Base-by-base conservation (phyloP, 306 rosid species). In the Sechiopsis laciniata region DNA sequence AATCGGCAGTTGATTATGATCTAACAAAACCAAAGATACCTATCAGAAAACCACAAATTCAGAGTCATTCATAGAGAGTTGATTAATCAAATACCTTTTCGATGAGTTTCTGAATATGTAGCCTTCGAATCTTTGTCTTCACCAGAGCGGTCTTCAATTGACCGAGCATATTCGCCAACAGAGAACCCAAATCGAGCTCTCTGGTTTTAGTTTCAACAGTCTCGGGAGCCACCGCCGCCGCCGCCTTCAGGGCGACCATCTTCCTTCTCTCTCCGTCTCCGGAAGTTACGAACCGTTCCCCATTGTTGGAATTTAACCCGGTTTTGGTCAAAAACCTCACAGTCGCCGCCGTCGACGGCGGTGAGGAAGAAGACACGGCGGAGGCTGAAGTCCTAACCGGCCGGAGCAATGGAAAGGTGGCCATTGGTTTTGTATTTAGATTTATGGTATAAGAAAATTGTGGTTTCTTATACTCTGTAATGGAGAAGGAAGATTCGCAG, bases 1-100 rank as follows among this genome's bases (percentile, higher is more conserved):
- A 86, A 86, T 65, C 90, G 85, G 40, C 90, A 86, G 69, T 83
- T 81, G 72, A 83, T 75, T 62, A 86, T 71, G 17, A 42, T 78
- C 89, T 85, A 84, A 72, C 17, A 59, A 59, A 10, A 10, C 12
- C 32, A 14, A 14, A 35, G n/a, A 21, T 1, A 7, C 15, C 16
- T 26, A 17, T 72, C 55, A 50, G 54, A 74, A 59, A 10, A 10
- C 2, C 10, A 16, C 3, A 35, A 52, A 13, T 1, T 13, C 15
- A 5, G n/a, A 4, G 45, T 22, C 21, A 54, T 68, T 66, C 8
- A 6, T 10, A 17, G 45, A 3, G 7, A 22, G 9, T 21, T 57
- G 20, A 7, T 15, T 1, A 2, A 5, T n/a, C 4, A 21, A 54
- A 14, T 60, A 86, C 90, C 83, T 52, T 86, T 74, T 86, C 87